Conservation (phyloP, 768 basidiomycete species). For the Gelatoporia subvermispora region DNA sequence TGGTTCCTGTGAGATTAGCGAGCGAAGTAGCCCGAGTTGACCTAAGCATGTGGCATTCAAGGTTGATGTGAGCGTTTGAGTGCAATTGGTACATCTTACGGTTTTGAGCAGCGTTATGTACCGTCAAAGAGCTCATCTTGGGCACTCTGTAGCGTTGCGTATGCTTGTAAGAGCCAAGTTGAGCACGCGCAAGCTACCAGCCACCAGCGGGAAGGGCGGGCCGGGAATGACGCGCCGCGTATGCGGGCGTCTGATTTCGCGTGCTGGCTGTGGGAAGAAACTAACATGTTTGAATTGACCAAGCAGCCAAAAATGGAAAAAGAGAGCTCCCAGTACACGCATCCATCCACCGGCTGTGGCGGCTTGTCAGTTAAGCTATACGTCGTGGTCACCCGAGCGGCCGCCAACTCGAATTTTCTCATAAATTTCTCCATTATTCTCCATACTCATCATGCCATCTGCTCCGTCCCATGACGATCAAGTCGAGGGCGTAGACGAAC, state of each 20-base stretch:
- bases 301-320: too few species aligned
- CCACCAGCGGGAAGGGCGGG: neutral
- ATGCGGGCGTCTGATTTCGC: too few species aligned
- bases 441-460: constrained; percentile 13
- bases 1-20: constrained; percentile 59
- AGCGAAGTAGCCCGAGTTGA: constrained; percentile 65
- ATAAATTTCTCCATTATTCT: too few species aligned
- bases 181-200: neutral
- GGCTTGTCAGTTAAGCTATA: neutral
- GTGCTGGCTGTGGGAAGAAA: neutral
- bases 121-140: neutral
- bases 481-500: neutral
- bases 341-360: neutral
- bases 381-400: neutral
- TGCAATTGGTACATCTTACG: constrained; percentile 30
- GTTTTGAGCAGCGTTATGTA: constrained; percentile 68
- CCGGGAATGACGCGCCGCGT: constrained; percentile 2
- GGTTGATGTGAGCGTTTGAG: neutral
- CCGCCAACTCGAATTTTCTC: neutral
- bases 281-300: too few species aligned
- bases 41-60: constrained; percentile 34
- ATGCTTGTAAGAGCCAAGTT: neutral
- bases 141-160: too few species aligned
- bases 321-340: neutral
- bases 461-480: constrained; percentile 10